A percentile compares a stretch with the other conserved stretches of the same genome.
Evolutionary conservation across 768 basidiomycete genomes (phyloP).

Genomic region (Rubroboletus satanas): DNA sequence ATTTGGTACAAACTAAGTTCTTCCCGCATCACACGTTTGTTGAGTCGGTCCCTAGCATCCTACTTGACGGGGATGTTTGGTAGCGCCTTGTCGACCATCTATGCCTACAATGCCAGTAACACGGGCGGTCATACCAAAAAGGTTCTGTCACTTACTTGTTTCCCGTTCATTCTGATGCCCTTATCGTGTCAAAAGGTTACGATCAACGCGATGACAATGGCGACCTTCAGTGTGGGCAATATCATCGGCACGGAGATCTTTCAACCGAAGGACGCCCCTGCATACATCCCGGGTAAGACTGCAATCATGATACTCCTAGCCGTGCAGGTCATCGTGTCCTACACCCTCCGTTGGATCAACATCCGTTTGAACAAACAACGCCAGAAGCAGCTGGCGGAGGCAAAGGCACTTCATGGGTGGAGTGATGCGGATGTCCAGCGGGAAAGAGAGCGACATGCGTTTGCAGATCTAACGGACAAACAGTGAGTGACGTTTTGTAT

Average conservation of each 20-base stretch:
- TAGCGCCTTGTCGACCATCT: slow-evolving; percentile 54
- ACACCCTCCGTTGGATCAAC: slow-evolving; percentile 53
- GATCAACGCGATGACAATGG: slow-evolving; percentile 57
- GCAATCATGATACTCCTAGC: slow-evolving; percentile 58
- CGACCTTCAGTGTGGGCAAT: slow-evolving; percentile 54
- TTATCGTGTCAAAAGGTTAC: slow-evolving; percentile 37
- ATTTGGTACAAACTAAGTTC: slow-evolving; percentile 41
- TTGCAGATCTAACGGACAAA: slow-evolving; percentile 60
- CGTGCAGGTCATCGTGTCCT: slow-evolving; percentile 46
- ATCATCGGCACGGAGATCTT: slow-evolving; percentile 64
- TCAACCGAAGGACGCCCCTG: slow-evolving; percentile 56
- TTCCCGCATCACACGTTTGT: not conserved
- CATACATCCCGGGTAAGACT: slow-evolving; percentile 63
- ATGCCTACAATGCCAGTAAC: slow-evolving; percentile 64
- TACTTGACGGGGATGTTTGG: slow-evolving; percentile 57
- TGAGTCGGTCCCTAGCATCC: slow-evolving; percentile 32
- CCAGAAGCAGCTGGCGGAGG: slow-evolving; percentile 36
- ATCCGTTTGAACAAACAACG: slow-evolving; percentile 50
- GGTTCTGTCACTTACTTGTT: slow-evolving; percentile 20
- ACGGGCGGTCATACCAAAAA: slow-evolving; percentile 67
- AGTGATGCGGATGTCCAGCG: slow-evolving; percentile 52
- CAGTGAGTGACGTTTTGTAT: slow-evolving; percentile 39
- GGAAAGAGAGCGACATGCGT: slow-evolving; percentile 58
- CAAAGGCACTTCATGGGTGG: slow-evolving; percentile 51
- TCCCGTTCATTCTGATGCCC: not conserved